Conservation (phyloP, 495 filamentous ascomycete genomes). For the Xylaria castorea region DNA sequence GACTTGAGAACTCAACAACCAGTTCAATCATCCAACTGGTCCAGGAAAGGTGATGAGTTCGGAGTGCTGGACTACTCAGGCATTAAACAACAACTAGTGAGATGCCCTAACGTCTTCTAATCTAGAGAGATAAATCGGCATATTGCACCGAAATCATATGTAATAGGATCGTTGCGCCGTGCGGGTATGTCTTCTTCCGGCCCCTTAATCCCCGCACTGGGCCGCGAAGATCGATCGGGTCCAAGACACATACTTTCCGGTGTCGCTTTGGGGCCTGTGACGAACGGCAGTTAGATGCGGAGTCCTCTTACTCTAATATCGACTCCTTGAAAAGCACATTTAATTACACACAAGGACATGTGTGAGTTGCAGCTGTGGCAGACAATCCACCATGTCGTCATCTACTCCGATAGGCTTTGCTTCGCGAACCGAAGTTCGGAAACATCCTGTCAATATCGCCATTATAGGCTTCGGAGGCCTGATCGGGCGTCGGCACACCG, state of each 20-base stretch:
- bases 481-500: constrained; percentile 64
- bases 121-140: not conserved
- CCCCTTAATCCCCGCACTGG: not conserved
- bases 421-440: constrained; percentile 26
- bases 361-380: not conserved
- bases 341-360: not conserved
- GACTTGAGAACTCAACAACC: too few species aligned
- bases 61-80: not conserved
- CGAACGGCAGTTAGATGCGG: not conserved
- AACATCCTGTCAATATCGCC: constrained; percentile 41
- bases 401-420: not conserved
- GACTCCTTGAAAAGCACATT: not conserved
- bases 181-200: constrained; percentile 9
- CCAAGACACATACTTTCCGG: not conserved
- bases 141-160: not conserved
- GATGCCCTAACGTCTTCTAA: not conserved
- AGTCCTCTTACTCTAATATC: not conserved
- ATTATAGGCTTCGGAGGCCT: constrained; percentile 61
- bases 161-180: not conserved
- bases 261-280: not conserved
- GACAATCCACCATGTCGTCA: not conserved
- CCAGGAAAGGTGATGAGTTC: too few species aligned
- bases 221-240: not conserved
- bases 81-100: not conserved
- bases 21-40: too few species aligned